phyloP scores from a whole-genome alignment of 352 stramenopile species.

The Pythium oligandrum region DNA sequence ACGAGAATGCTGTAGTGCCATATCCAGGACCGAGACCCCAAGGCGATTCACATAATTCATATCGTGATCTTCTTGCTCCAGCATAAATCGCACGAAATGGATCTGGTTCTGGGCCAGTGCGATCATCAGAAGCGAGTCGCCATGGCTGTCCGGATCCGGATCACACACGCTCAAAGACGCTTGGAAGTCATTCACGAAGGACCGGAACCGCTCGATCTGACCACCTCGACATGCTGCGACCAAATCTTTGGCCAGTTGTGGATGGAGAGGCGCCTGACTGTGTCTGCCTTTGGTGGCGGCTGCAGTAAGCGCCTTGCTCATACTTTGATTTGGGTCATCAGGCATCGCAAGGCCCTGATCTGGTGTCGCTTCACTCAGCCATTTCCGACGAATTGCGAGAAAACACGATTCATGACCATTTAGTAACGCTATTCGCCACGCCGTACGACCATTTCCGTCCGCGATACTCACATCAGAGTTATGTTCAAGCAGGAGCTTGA shows the following conservation, averaged over 20 bases:
- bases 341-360: no score
- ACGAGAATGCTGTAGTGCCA: constrained; percentile 7
- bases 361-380: constrained; percentile 23
- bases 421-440: constrained; percentile 56
- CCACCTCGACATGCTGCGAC: not conserved
- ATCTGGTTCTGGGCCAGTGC: constrained; percentile 6
- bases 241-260: constrained; percentile 6
- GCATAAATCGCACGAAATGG: constrained; percentile 6
- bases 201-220: constrained; percentile 3
- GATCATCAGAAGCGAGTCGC: constrained; percentile 13
- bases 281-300: constrained; percentile 6
- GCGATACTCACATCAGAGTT: constrained; percentile 39
- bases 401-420: constrained; percentile 50
- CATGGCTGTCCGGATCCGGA: constrained; percentile 3
- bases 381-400: constrained; percentile 60
- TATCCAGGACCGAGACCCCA: constrained; percentile 13
- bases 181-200: constrained; percentile 8
- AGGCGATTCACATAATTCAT: constrained; percentile 8
- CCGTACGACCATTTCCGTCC: constrained; percentile 38
- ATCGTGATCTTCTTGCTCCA: not conserved
- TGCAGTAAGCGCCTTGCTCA: constrained; percentile 2
- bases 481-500: constrained; percentile 37
- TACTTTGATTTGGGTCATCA: not conserved
- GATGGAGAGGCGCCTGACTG: constrained; percentile 5
- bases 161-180: constrained; percentile 3